Evolutionary conservation across 202 grass and related monocot genomes (phyloP).

Genomic region (Alloteropsis angusta): DNA sequence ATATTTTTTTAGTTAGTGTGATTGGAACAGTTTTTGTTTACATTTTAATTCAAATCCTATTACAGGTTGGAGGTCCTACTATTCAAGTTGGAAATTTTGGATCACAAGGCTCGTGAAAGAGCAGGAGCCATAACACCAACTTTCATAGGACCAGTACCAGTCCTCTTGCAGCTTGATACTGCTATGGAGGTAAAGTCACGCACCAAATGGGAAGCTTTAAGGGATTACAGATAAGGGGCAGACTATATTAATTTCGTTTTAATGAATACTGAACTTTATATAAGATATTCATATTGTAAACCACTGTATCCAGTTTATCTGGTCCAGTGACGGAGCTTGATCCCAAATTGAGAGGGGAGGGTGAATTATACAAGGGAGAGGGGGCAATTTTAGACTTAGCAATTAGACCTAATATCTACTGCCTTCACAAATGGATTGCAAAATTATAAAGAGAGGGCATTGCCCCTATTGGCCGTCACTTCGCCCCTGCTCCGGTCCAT

Average conservation of each 20-base stretch:
- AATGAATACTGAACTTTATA: neutral
- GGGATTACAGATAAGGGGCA: constrained; percentile 1
- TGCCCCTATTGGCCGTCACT: no score
- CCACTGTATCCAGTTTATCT: no score
- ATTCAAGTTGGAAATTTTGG: constrained; percentile 96
- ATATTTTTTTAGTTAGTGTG: neutral
- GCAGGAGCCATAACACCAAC: constrained; percentile 78
- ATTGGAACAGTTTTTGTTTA: neutral
- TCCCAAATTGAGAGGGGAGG: no score
- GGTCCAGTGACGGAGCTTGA: no score
- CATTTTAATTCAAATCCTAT: constrained; percentile 16
- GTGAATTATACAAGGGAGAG: no score
- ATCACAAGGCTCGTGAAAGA: constrained; percentile 95
- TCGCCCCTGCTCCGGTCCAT: no score
- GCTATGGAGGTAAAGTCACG: constrained; percentile 66
- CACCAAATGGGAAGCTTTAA: neutral
- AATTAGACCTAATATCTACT: no score
- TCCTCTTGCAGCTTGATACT: constrained; percentile 84
- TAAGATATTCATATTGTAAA: neutral
- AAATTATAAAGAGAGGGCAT: no score
- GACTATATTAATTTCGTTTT: neutral
- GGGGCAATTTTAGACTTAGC: no score
- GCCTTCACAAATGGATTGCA: no score
- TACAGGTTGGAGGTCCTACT: constrained; percentile 81
- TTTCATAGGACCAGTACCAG: constrained; percentile 69